These are phyloP conservation scores for Artomyces pyxidatus DNA, from an alignment of 768 basidiomycete genomes.

Conservation along the genomic window DNA sequence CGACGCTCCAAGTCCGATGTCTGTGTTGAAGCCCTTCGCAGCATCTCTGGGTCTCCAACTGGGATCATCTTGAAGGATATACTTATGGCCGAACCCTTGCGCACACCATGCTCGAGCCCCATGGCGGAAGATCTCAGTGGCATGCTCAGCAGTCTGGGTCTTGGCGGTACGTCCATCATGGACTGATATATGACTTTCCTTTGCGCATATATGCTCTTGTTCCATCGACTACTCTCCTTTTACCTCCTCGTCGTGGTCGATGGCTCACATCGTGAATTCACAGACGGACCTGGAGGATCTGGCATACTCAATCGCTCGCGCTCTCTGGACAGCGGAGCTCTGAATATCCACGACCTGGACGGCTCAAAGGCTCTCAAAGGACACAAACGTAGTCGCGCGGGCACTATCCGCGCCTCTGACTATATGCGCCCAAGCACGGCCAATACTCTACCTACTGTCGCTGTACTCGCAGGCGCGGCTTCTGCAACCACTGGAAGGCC, in stretches of 20 bases:
- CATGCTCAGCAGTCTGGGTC: constrained; percentile 12
- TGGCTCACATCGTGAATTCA: not conserved
- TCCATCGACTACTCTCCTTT: not conserved
- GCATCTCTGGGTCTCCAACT: not conserved
- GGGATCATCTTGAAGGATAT: not conserved
- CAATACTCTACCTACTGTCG: not conserved
- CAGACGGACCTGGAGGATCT: not conserved
- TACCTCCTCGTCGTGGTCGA: not conserved
- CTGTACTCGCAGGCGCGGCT: not conserved
- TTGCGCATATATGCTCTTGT: not conserved
- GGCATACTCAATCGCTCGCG: constrained; percentile 3
- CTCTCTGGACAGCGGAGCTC: constrained; percentile 8
- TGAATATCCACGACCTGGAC: too few relatives aligned
- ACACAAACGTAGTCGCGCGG: constrained; percentile 11
- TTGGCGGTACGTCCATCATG: constrained; percentile 8
- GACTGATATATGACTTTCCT: not conserved
- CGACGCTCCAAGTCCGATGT: not conserved
- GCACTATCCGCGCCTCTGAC: constrained; percentile 17
- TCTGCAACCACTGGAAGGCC: too few relatives aligned
- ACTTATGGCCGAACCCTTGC: not conserved
- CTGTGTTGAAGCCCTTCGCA: not conserved
- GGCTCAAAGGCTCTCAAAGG: too few relatives aligned
- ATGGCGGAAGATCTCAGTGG: constrained; percentile 7
- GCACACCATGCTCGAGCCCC: constrained; percentile 2
- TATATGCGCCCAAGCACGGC: constrained; percentile 1